Evolutionary conservation across 75 land plant genomes (phyloP).

Genomic region (Isoetes taiwanensis): DNA sequence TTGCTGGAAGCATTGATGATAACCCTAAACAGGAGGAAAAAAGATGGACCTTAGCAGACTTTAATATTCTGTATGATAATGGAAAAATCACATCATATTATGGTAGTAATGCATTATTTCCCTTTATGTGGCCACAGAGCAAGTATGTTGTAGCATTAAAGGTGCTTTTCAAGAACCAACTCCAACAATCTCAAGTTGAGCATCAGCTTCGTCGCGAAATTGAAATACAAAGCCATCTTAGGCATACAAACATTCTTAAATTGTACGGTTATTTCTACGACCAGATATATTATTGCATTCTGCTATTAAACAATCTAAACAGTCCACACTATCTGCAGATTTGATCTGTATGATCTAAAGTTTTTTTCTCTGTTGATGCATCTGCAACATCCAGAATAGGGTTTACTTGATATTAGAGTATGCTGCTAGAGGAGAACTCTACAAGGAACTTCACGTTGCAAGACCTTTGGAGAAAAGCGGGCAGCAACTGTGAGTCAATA

Average conservation of each 20-base stretch:
- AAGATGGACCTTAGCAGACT: conserved; percentile 42
- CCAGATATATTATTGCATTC: too few relatives aligned
- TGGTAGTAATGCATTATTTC: neutral
- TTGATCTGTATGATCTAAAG: too few relatives aligned
- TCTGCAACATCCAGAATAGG: conserved; percentile 45
- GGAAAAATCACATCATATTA: too few relatives aligned
- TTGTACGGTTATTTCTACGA: conserved; percentile 85
- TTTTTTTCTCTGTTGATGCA: too few relatives aligned
- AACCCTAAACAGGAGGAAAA: neutral
- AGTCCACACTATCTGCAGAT: too few relatives aligned
- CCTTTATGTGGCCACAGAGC: conserved; percentile 38
- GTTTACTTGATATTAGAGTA: conserved; percentile 73
- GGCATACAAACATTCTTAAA: conserved; percentile 69
- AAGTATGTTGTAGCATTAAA: conserved; percentile 72
- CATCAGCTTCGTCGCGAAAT: conserved; percentile 77
- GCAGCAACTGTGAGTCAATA: conserved; percentile 81
- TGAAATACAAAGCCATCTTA: conserved; percentile 79
- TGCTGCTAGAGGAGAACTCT: conserved; percentile 77
- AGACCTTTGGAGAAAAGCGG: conserved; percentile 60
- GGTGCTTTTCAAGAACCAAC: conserved; percentile 75
- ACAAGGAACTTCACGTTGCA: conserved; percentile 72
- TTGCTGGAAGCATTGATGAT: too few relatives aligned
- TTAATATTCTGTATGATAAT: too few relatives aligned
- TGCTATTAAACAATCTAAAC: too few relatives aligned
- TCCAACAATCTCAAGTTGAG: conserved; percentile 71